Conservation (phyloP, 208 protist species). For the Leishmania aethiopica region DNA sequence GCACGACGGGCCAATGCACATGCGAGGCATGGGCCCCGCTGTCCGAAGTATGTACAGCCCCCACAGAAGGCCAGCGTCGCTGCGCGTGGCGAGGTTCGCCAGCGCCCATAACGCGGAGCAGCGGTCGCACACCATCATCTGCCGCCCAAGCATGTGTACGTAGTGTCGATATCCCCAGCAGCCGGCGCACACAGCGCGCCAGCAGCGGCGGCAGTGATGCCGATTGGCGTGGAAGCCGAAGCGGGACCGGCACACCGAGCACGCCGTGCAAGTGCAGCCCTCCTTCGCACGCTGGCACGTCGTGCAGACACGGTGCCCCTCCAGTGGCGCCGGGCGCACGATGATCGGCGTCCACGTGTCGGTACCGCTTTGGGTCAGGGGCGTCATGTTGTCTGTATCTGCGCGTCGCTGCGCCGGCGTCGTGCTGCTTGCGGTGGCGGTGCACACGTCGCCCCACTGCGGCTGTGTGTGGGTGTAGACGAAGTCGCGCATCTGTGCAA, state of each 20-base stretch:
- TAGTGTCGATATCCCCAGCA: conserved; percentile 58
- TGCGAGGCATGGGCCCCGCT: conserved; percentile 58
- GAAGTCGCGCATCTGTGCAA: conserved; percentile 33
- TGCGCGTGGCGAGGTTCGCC: conserved; percentile 37
- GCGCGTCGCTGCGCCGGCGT: not conserved
- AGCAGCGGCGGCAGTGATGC: conserved; percentile 82
- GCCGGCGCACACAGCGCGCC: conserved; percentile 52
- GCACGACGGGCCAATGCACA: conserved; percentile 61
- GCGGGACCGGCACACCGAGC: conserved; percentile 38
- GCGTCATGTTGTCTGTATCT: not conserved
- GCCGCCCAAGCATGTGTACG: conserved; percentile 51
- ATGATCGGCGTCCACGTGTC: conserved; percentile 19
- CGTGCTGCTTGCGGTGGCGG: not conserved
- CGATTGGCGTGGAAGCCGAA: conserved; percentile 40
- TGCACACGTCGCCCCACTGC: conserved; percentile 41
- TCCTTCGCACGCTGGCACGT: conserved; percentile 50
- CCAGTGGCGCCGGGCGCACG: conserved; percentile 34
- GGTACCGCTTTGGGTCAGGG: not conserved
- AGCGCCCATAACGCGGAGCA: conserved; percentile 68
- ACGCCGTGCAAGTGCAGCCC: conserved; percentile 54
- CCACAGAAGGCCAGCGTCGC: conserved; percentile 53
- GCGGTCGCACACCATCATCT: conserved; percentile 55
- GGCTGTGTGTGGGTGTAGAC: conserved; percentile 62
- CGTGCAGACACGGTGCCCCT: conserved; percentile 40
- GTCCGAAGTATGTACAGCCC: conserved; percentile 68